Evolutionary conservation across 257 asterid species (phyloP).

Genomic region (Lithospermum erythrorhizon): DNA sequence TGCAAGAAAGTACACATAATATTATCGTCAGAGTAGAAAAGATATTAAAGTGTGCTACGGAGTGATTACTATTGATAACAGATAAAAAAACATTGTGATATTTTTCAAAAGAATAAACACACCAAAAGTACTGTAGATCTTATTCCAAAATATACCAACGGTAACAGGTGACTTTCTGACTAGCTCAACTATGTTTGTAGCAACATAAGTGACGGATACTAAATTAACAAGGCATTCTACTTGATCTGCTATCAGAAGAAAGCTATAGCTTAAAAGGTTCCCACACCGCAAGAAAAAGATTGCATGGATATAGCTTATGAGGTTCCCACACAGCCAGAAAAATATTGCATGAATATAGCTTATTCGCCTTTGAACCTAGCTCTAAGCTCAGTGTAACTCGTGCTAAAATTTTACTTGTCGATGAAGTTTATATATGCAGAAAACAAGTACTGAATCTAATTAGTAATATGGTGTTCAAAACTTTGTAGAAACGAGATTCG

Average conservation of each 20-base stretch:
- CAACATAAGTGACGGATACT: not conserved
- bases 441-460: no score
- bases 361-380: no score
- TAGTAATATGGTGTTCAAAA: no score
- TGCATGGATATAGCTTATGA: no score
- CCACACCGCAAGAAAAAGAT: no score
- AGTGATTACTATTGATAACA: no score
- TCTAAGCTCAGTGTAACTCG: not conserved
- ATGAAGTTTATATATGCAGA: not conserved
- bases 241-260: not conserved
- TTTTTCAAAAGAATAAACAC: not conserved
- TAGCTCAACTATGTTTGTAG: not conserved
- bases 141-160: not conserved
- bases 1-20: slow-evolving; percentile 2
- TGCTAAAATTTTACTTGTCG: not conserved
- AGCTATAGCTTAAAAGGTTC: not conserved
- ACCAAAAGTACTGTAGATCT: not conserved
- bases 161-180: not conserved
- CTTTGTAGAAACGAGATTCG: no score
- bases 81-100: no score
- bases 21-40: not conserved
- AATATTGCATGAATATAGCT: no score
- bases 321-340: no score
- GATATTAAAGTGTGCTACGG: no score
- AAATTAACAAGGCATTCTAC: not conserved